Percentiles rank a stretch among this genome's conserved stretches.
Conservation (phyloP, 495 filamentous ascomycete species). For the Hypoxylon lienhwacheense region DNA sequence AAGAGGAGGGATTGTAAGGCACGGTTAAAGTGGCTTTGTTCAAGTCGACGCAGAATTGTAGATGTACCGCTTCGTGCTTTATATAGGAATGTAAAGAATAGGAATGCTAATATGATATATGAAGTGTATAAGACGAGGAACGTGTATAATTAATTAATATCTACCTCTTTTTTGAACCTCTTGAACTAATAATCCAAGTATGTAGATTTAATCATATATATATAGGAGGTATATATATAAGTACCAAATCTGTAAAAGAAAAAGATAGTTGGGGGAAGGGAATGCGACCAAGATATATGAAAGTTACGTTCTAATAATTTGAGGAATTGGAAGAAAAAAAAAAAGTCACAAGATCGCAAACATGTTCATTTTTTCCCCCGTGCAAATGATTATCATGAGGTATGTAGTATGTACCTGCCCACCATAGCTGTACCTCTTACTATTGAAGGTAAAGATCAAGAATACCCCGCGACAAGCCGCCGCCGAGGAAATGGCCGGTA, state of each 20-base stretch:
- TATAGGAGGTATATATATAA: neutral
- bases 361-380: conserved; percentile 23
- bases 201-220: too few relatives aligned
- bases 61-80: conserved; percentile 26
- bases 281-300: neutral
- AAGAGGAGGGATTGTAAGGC: conserved; percentile 2
- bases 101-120: too few relatives aligned
- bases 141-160: neutral
- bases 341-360: conserved; percentile 34
- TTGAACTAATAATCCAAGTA: too few relatives aligned
- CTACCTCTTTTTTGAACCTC: conserved; percentile 6
- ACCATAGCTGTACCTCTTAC: too few relatives aligned
- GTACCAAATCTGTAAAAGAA: neutral
- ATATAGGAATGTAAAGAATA: too few relatives aligned
- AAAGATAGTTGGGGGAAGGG: neutral
- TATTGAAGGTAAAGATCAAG: too few relatives aligned
- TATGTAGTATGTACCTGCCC: too few relatives aligned
- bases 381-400: conserved; percentile 32
- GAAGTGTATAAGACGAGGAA: too few relatives aligned
- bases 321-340: neutral
- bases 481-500: conserved; percentile 34
- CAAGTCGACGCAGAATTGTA: conserved; percentile 3
- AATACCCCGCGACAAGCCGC: conserved; percentile 32
- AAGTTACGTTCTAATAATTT: neutral
- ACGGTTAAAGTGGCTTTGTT: conserved; percentile 3